Base-by-base conservation (phyloP, 169 alveolate genomes). In the Babesia ovis region DNA sequence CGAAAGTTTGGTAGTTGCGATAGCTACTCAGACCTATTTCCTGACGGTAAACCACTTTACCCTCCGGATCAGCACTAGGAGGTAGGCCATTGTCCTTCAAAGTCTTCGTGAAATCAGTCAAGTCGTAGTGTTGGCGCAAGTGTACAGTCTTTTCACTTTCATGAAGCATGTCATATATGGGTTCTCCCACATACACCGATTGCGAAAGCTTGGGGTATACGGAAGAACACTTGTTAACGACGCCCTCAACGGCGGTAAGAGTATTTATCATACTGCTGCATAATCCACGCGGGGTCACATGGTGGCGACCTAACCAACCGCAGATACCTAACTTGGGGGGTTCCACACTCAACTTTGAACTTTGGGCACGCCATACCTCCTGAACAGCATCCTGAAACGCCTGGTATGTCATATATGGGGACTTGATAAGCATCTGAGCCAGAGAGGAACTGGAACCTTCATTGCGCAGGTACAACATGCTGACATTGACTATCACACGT, bases 221-320 rank as follows among this genome's bases (percentile, higher is more conserved):
- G 22, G 95, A 81, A 29, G 97, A 87, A 42, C 97, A 94, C 73
- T 95, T 94, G 34, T 98, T 96, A 2, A 97, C 98, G 31, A 97
- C 97, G 6, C 99, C 99, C 85, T 96, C 97, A 3, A 97, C 98
- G 46, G 96, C 93, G 16, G 96, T 97, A 69, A 95, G 85, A 71
- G 94, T 86, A 76, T 96, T 96, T 16, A 95, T 82, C 88, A 94
- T 91, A 23, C 86, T 87, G 68, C 98, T 91, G 55, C 91, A 92
- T 53, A 97, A 86, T 3, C 99, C 99, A 66, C 99, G 92, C 27
- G 99, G 99, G 14, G 99, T 95, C 12, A 97, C 95, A 72, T 93
- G 96, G 85, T 96, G 90, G 55, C 94, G 91, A 18, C 99, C 99
- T 68, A 97, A 89, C 92, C 97, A 95, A 25, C 99, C 99, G 60